Conservation (phyloP, 805 yeast genomes). For the Candida sakaeoensis region DNA sequence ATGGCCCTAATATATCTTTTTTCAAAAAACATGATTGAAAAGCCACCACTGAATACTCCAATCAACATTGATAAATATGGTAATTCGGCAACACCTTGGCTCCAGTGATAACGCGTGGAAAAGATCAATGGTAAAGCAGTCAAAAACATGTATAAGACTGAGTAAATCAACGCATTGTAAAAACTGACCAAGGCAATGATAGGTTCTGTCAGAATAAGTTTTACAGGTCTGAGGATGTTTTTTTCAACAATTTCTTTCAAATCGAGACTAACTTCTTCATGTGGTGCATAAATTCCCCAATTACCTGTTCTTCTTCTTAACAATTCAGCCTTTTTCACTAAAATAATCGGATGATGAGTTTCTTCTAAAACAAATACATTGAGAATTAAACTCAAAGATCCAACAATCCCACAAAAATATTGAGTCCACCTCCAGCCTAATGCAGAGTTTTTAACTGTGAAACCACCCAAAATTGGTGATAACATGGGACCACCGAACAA, state of each 20-base stretch:
- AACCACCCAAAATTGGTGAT: slow-evolving; percentile 63
- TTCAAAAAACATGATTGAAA: slow-evolving; percentile 52
- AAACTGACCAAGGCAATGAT: slow-evolving; percentile 40
- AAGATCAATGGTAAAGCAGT: slow-evolving; percentile 47
- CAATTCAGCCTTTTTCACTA: slow-evolving; percentile 29
- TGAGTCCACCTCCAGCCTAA: slow-evolving; percentile 58
- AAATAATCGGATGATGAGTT: slow-evolving; percentile 39
- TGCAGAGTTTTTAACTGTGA: slow-evolving; percentile 33
- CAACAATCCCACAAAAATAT: slow-evolving; percentile 46
- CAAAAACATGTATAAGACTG: slow-evolving; percentile 42
- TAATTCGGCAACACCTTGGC: slow-evolving; percentile 63
- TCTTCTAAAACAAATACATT: slow-evolving; percentile 32
- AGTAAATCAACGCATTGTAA: slow-evolving; percentile 49
- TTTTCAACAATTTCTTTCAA: slow-evolving; percentile 32
- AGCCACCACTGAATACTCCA: slow-evolving; percentile 62
- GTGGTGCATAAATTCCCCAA: slow-evolving; percentile 40
- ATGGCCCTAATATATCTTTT: slow-evolving; percentile 47
- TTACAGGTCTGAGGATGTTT: slow-evolving; percentile 34
- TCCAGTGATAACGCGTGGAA: slow-evolving; percentile 51
- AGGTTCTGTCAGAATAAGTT: slow-evolving; percentile 39
- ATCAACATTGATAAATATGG: slow-evolving; percentile 76
- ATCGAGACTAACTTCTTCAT: slow-evolving; percentile 29
- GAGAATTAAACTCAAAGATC: slow-evolving; percentile 26
- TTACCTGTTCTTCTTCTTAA: slow-evolving; percentile 40
- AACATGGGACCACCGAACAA: slow-evolving; percentile 77